These are phyloP conservation scores for Corylus avellana DNA, from an alignment of 306 rosid genomes.

Conservation along the genomic window DNA sequence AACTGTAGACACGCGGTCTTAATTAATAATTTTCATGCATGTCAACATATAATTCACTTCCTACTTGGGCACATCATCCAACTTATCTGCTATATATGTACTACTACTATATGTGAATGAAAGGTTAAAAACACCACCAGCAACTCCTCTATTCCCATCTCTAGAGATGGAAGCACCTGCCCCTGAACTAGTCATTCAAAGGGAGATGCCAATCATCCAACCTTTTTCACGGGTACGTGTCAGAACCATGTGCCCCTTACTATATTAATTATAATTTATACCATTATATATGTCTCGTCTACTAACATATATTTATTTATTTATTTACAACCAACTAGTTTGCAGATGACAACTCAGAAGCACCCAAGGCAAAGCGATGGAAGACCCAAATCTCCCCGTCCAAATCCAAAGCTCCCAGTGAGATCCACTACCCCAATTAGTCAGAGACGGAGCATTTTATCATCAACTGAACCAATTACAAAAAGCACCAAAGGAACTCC, in stretches of 20 bases:
- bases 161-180: slow-evolving; percentile 78
- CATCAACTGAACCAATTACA: neutral
- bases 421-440: slow-evolving; percentile 50
- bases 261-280: too few species aligned
- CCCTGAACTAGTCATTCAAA: slow-evolving; percentile 43
- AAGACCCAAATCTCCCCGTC: slow-evolving; percentile 28
- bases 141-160: slow-evolving; percentile 88
- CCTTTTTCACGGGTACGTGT: slow-evolving; percentile 55
- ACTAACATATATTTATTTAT: too few species aligned
- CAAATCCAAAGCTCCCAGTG: slow-evolving; percentile 33
- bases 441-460: slow-evolving; percentile 31
- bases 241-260: neutral
- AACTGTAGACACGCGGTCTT: too few species aligned
- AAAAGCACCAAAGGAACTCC: slow-evolving; percentile 27
- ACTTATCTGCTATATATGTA: neutral
- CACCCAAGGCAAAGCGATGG: slow-evolving; percentile 33
- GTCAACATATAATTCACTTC: too few species aligned
- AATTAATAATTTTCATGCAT: too few species aligned
- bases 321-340: slow-evolving; percentile 29
- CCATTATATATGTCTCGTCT: too few species aligned
- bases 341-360: slow-evolving; percentile 43
- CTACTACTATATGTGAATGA: neutral
- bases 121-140: slow-evolving; percentile 93
- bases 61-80: neutral
- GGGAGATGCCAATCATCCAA: slow-evolving; percentile 50